Evolutionary conservation across 495 filamentous ascomycete species (phyloP), one percentile per base, ranked within the genome.

Genomic region (Hapsidospora chrysogenum): DNA sequence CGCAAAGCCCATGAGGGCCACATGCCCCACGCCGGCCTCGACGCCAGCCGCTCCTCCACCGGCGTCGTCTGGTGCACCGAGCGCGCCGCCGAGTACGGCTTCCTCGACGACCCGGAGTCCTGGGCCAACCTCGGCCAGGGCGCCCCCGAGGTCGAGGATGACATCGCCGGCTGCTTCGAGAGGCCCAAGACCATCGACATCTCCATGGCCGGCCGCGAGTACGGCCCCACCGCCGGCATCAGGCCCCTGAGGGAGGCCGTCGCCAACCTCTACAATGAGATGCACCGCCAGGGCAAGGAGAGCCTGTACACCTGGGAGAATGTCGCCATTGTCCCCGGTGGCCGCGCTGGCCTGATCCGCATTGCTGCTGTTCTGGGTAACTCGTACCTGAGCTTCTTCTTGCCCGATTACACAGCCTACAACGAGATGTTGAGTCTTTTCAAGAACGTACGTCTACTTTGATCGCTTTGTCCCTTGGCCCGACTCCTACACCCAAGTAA

Each of bases 221-320:
- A 96, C 54, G 87, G 85, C 5, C 85, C 87, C 14, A 93, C 84
- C 3, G 80, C 86, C 13, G 87, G 87, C 48, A 94, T 94, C 66
- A 92, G 81, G 66, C 74, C 80, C 16, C 64, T 96, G 37, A 67
- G 87, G 33, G 76, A 80, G 40, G 87, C 87, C 10, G 84, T 96
- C n/a, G 87, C 87, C 21, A 68, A 72, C 34, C 68, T 96, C 38
- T 96, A 96, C 64, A 95, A 96, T 48, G 76, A 73, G 49, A 84
- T 92, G 55, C 85, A 94, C 49, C 75, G 87, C 29, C 62, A 86
- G 56, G 82, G 80, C 39, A 85, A 89, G 58, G 61, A 66, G n/a
- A 86, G 79, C 52, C 66, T 92, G 56, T 95, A 96, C 52, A 85
- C 79, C n/a, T 93, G 84, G 78, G 87, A 95, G 61, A 95, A 96